Evolutionary conservation across 2,329 filamentous ascomycete species (phyloP), one percentile per base, ranked within the genome.

Genomic region (Aplosporella prunicola): DNA sequence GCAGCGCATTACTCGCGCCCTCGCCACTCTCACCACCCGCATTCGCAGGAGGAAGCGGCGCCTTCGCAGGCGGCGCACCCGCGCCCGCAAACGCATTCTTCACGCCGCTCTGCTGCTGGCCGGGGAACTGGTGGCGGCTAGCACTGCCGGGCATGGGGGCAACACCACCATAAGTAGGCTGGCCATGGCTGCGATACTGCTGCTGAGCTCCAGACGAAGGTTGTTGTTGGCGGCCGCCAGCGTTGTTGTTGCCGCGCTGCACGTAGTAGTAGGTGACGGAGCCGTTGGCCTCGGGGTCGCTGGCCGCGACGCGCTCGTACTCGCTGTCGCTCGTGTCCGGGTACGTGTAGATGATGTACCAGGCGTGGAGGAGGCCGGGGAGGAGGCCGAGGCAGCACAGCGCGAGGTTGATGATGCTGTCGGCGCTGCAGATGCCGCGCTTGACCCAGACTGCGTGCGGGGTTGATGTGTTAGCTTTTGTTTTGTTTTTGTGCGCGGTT

Each of bases 321-420:
- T 69, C 60, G 26, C 73, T 64, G 49, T 66, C 62, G 43, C 95
- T 88, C 42, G 91, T 91, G 43, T 95, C 89, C 41, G 91, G 91
- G 60, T 81, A 84, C 56, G 84, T 82, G 52, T 84, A 76, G 63
- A 98, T 95, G 62, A 96, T 93, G 72, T 96, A 98, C 89, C 91
- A 96, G 45, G 88, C 77, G 67, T 98, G 91, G 2, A 98, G 67
- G 33, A 96, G 80, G 43, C 89, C 89, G 14, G 89, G 89, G 43
- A 96, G 62, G 51, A 63, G 57, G 45, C 56, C 61, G 41, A 63
- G 58, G 43, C 55, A 60, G 57, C 82, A 91, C 52, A 96, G 85
- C 31, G 88, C 80, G 60, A 96, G 80, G 68, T 98, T 98, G 69
- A 98, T 93, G 52, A 96, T 55, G 7, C 83, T 89, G 66, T 96